Base-by-base conservation (phyloP, 2,329 filamentous ascomycete genomes). In the Fusarium bulbicola region DNA sequence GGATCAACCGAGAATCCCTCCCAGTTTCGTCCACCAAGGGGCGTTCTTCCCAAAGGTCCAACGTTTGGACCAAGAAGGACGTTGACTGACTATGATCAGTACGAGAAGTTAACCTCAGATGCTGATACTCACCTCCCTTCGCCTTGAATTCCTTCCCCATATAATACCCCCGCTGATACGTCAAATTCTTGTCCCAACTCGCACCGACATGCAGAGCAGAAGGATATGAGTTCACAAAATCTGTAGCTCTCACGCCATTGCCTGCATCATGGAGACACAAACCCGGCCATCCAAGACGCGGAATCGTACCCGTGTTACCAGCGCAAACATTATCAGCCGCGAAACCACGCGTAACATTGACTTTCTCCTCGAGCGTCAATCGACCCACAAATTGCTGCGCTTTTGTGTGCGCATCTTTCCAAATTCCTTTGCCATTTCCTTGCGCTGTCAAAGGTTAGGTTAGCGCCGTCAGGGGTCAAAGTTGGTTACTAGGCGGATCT, bases 1-100 rank as follows among this genome's bases (percentile, higher is more conserved):
- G 92, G 92, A 76, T 95, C 92, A 7, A 89, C 83, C 2, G 91
- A 92, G 77, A 94, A 94, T 0, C 89, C 90, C 79, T 95, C 92
- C 92, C 92, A 95, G 70, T 90, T 93, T 36, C 93, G 87, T 2
- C 92, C 93, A 7, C 91, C 92, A 16, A 90, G 85, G 0, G 92
- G 92, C 59, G 92, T 92, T 24, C 92, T 86, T 5, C 93, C 93
- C 3, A 95, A 78, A 1, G 93, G 89, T 0, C 92, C 93, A 49
- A 93, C 91, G 14, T 88, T 87, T 1, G 93, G 93, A 0, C 92
- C 92, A 15, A 95, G 86, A 47, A 90, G 88, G 37, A 94, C 86
- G 76, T 94, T 92, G 50, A 91, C 86, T 80, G 15, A 6, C 3
- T 4, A n/a, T 0, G 1, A 7, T 77, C 7, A 75, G 60, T n/a